These are phyloP conservation scores for Corchorus capsularis DNA, from an alignment of 345 rosid species.

Conservation along the genomic window DNA sequence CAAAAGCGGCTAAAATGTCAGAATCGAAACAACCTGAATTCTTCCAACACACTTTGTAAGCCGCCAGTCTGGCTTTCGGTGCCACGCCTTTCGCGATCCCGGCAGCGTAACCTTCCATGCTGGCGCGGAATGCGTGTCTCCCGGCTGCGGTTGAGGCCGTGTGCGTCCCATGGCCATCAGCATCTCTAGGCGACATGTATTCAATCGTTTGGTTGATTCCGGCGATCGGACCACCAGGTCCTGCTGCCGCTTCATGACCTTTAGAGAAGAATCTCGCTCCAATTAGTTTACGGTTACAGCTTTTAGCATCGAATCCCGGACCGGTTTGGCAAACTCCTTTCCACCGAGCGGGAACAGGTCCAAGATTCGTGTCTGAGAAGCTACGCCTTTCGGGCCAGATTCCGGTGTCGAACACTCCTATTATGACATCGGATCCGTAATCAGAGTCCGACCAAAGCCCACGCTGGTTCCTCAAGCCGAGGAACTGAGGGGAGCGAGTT, in stretches of 20 bases:
- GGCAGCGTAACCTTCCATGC: slow-evolving; percentile 74
- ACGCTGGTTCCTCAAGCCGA: slow-evolving; percentile 70
- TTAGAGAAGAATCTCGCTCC: slow-evolving; percentile 77
- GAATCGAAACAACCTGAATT: slow-evolving; percentile 78
- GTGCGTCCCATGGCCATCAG: slow-evolving; percentile 88
- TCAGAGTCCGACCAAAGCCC: slow-evolving; percentile 89
- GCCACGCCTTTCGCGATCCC: slow-evolving; percentile 91
- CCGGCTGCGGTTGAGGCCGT: slow-evolving; percentile 84
- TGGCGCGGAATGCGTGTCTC: slow-evolving; percentile 59
- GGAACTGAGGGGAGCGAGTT: slow-evolving; percentile 87
- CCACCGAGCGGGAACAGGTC: slow-evolving; percentile 76
- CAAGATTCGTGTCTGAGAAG: slow-evolving; percentile 75
- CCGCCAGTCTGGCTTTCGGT: slow-evolving; percentile 75
- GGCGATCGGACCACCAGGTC: slow-evolving; percentile 44
- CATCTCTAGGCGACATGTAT: slow-evolving; percentile 82
- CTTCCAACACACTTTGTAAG: slow-evolving; percentile 88
- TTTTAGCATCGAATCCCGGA: slow-evolving; percentile 36
- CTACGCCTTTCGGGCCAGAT: slow-evolving; percentile 85
- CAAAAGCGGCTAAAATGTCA: slow-evolving; percentile 78
- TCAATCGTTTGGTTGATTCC: slow-evolving; percentile 75
- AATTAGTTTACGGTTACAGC: slow-evolving; percentile 71
- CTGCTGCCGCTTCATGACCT: slow-evolving; percentile 68
- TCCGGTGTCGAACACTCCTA: slow-evolving; percentile 83
- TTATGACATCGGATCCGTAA: slow-evolving; percentile 86
- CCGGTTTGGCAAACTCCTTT: slow-evolving; percentile 71